Percentiles rank a stretch among this genome's conserved stretches.
Evolutionary conservation across 78 protist genomes (phyloP).

Genomic region (slime mould (Dictyostelium discoideum)): DNA sequence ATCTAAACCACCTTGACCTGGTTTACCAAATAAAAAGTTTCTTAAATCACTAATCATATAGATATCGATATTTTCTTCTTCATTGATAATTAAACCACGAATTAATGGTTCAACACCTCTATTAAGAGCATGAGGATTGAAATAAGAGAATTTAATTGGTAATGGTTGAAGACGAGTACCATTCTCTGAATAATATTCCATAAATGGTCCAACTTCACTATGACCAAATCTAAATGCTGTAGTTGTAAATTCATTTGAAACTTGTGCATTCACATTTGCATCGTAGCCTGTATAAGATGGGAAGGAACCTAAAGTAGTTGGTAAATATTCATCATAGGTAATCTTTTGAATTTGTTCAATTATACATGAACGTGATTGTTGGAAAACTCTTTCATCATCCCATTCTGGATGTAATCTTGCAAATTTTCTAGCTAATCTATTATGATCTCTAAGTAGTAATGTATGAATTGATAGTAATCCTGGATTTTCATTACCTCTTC

Average conservation of each 20-base stretch:
- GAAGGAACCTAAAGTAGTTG: slow-evolving; percentile 27
- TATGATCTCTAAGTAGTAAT: slow-evolving; percentile 69
- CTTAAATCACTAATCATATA: slow-evolving; percentile 56
- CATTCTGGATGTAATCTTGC: neutral
- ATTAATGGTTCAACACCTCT: slow-evolving; percentile 43
- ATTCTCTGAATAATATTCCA: slow-evolving; percentile 14
- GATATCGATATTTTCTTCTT: slow-evolving; percentile 49
- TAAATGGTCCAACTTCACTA: slow-evolving; percentile 73
- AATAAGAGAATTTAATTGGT: slow-evolving; percentile 37
- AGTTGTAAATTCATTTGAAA: slow-evolving; percentile 66
- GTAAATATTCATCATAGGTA: slow-evolving; percentile 63
- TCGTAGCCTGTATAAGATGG: slow-evolving; percentile 70
- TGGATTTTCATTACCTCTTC: slow-evolving; percentile 83
- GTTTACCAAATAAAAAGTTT: slow-evolving; percentile 79
- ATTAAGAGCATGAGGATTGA: slow-evolving; percentile 61
- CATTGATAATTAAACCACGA: slow-evolving; percentile 43
- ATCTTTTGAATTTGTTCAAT: slow-evolving; percentile 71
- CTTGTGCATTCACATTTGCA: slow-evolving; percentile 6
- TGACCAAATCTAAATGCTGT: slow-evolving; percentile 83
- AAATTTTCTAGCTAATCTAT: slow-evolving; percentile 52
- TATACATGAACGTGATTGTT: slow-evolving; percentile 66
- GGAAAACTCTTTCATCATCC: slow-evolving; percentile 48
- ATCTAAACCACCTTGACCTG: slow-evolving; percentile 82
- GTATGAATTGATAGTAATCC: slow-evolving; percentile 54
- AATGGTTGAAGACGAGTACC: slow-evolving; percentile 20